Evolutionary conservation across 331 rosid genomes (phyloP).

Genomic region (Saraca asoca): DNA sequence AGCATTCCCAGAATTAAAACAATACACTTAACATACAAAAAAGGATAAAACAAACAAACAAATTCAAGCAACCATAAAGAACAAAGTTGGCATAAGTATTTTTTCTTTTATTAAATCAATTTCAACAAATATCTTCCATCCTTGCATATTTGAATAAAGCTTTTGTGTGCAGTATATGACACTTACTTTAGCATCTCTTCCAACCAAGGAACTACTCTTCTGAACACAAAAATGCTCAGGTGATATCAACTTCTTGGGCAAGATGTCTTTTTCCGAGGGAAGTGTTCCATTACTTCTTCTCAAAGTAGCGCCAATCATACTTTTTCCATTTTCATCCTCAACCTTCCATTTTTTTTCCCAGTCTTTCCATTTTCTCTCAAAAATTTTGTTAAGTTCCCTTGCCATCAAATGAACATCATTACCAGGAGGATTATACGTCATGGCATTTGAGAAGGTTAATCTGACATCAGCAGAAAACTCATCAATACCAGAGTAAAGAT

Average conservation of each 20-base stretch:
- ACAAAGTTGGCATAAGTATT: slow-evolving; percentile 19
- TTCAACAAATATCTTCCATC: slow-evolving; percentile 18
- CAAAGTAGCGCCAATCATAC: slow-evolving; percentile 28
- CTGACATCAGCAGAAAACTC: slow-evolving; percentile 82
- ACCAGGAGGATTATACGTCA: slow-evolving; percentile 79
- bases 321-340: slow-evolving; percentile 50
- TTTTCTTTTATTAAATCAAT: slow-evolving; percentile 21
- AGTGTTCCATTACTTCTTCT: slow-evolving; percentile 26
- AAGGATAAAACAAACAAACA: slow-evolving; percentile 18
- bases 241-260: slow-evolving; percentile 43
- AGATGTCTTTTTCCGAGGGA: slow-evolving; percentile 32
- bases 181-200: slow-evolving; percentile 63
- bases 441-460: slow-evolving; percentile 82
- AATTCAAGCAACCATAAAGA: slow-evolving; percentile 8
- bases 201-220: slow-evolving; percentile 38
- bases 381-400: slow-evolving; percentile 49
- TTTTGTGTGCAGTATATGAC: slow-evolving; percentile 23
- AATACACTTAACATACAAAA: slow-evolving; percentile 16
- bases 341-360: slow-evolving; percentile 47
- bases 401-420: slow-evolving; percentile 80
- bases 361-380: slow-evolving; percentile 68
- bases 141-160: slow-evolving; percentile 26
- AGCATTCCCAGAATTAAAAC: slow-evolving; percentile 26
- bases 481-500: slow-evolving; percentile 48
- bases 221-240: slow-evolving; percentile 41